phyloP scores from a whole-genome alignment of 371 early-diverging fungal species.

The Mortierella sp. region DNA sequence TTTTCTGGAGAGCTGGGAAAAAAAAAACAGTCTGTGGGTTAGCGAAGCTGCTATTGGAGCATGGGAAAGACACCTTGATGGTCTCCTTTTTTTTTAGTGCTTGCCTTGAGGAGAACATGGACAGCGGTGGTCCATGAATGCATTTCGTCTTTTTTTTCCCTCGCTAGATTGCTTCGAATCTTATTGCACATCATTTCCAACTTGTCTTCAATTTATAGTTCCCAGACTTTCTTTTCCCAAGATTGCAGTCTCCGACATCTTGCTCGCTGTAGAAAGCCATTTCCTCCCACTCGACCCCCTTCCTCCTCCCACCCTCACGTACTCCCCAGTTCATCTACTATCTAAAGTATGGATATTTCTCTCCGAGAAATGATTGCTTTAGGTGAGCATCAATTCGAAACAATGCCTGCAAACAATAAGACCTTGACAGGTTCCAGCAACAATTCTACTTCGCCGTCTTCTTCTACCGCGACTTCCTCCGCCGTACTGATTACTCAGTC shows the following conservation, averaged over 20 bases:
- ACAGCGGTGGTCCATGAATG: background rate
- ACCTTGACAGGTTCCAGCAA: background rate
- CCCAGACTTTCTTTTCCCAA: too few species aligned
- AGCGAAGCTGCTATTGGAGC: too few species aligned
- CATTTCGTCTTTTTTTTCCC: background rate
- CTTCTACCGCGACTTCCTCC: background rate
- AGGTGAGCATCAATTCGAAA: background rate
- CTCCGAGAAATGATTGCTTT: background rate
- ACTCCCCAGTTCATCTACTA: too few species aligned
- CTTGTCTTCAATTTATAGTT: background rate
- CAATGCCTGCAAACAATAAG: background rate
- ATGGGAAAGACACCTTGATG: too few species aligned
- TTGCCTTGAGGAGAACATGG: background rate
- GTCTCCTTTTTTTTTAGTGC: background rate
- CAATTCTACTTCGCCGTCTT: background rate
- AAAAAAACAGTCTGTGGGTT: background rate
- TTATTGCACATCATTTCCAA: too few species aligned
- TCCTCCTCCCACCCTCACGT: background rate
- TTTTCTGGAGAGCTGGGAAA: background rate
- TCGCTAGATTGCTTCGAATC: background rate
- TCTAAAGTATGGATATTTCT: background rate
- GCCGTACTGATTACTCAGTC: background rate
- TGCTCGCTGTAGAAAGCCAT: background rate
- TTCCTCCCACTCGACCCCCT: background rate
- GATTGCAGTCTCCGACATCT: background rate